Conservation (phyloP, 169 alveolate species). For the Perkinsus marinus region DNA sequence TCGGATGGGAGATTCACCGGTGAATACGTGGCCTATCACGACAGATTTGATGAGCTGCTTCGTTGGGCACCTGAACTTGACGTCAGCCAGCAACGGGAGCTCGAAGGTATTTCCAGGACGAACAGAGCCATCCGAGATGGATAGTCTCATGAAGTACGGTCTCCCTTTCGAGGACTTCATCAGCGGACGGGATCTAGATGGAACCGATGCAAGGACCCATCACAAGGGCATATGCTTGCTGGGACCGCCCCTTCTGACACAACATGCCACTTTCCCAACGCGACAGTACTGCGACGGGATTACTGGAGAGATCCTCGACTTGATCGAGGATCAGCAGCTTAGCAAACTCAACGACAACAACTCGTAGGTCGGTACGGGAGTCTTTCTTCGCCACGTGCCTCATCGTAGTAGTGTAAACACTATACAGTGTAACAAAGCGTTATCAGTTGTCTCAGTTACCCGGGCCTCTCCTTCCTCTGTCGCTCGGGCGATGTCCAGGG, state of each 20-base stretch:
- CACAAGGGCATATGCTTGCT: neutral
- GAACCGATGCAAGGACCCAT: neutral
- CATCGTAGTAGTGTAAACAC: neutral
- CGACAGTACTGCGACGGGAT: neutral
- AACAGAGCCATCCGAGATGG: neutral
- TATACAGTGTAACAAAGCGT: too few relatives aligned
- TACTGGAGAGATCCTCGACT: neutral
- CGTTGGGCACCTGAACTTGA: neutral
- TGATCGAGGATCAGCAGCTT: neutral
- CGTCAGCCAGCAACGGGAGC: neutral
- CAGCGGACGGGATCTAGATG: neutral
- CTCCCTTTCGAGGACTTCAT: neutral
- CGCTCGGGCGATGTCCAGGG: neutral
- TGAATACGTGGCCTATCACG: neutral
- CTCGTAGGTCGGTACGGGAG: neutral
- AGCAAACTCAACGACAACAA: neutral
- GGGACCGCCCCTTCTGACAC: neutral
- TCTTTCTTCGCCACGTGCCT: neutral
- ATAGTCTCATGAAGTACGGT: neutral
- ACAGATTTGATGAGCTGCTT: neutral
- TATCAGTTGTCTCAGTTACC: neutral
- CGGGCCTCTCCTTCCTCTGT: neutral
- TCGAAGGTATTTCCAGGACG: neutral
- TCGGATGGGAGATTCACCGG: neutral
- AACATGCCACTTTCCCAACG: neutral